These are phyloP conservation scores for Euphorbia schlechtendalii DNA, from an alignment of 441 rosid genomes.

Conservation along the genomic window DNA sequence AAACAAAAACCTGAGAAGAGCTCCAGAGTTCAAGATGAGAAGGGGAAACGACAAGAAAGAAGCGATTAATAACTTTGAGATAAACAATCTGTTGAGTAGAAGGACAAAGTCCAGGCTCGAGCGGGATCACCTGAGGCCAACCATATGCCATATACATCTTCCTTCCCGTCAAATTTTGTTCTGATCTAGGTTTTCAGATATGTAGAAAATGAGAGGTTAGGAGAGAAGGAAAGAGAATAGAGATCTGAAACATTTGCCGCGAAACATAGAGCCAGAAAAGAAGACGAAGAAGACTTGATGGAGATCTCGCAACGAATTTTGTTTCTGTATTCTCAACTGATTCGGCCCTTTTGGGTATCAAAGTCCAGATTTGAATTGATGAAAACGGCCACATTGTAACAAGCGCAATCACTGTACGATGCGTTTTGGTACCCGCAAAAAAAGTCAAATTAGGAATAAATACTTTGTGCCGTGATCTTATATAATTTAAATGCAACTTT, in stretches of 20 bases:
- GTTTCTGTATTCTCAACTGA: background rate
- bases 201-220: background rate
- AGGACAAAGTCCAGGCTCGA: constrained; percentile 53
- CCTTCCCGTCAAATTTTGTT: background rate
- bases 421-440: too few species aligned
- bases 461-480: too few species aligned
- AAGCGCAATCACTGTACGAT: too few species aligned
- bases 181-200: background rate
- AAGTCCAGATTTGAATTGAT: too few species aligned
- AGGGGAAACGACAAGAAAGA: constrained; percentile 72
- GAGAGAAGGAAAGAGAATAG: background rate
- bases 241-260: constrained; percentile 20
- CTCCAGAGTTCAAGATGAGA: constrained; percentile 92
- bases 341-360: background rate
- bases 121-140: constrained; percentile 96
- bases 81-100: constrained; percentile 69
- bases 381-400: too few species aligned
- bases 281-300: background rate
- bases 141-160: constrained; percentile 94
- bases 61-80: constrained; percentile 56
- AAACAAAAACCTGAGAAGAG: constrained; percentile 62
- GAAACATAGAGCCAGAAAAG: background rate
- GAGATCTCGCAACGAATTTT: constrained; percentile 10
- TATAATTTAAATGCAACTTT: too few species aligned
- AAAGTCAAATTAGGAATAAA: too few species aligned